Conservation (phyloP, 2,329 filamentous ascomycete genomes). For the Exophiala aquamarina region DNA sequence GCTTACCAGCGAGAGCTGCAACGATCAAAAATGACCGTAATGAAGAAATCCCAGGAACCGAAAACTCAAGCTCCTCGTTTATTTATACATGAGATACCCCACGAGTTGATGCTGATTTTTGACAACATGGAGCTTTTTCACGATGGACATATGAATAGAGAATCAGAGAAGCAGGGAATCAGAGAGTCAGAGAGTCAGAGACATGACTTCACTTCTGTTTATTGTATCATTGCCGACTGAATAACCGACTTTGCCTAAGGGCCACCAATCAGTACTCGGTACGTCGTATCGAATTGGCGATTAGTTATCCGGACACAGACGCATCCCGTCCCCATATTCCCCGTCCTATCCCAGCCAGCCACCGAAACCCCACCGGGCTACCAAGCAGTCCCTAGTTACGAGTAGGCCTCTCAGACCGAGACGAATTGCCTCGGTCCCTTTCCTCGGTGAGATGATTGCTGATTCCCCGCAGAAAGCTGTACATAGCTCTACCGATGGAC, state of each 20-base stretch:
- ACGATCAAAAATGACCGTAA: slow-evolving; percentile 32
- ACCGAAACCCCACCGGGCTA: slow-evolving; percentile 1
- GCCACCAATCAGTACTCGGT: too few species aligned
- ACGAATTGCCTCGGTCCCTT: too few species aligned
- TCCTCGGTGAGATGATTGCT: not conserved
- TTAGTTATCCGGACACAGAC: too few species aligned
- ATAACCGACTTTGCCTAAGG: too few species aligned
- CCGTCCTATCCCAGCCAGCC: not conserved
- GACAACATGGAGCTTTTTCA: slow-evolving; percentile 28
- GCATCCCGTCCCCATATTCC: too few species aligned
- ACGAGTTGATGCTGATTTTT: slow-evolving; percentile 51
- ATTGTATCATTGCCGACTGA: too few species aligned
- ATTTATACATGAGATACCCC: slow-evolving; percentile 45
- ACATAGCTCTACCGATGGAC: too few species aligned
- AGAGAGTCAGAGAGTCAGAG: not conserved
- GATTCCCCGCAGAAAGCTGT: not conserved
- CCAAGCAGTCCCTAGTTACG: too few species aligned
- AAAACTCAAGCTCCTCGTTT: slow-evolving; percentile 46
- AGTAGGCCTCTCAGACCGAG: too few species aligned
- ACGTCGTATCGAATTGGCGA: too few species aligned
- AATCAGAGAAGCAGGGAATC: not conserved
- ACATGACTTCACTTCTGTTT: not conserved
- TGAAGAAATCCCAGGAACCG: slow-evolving; percentile 11
- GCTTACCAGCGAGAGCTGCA: too few species aligned
- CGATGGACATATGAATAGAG: slow-evolving; percentile 11